These are phyloP conservation scores for Aspergillus glaucus DNA, from an alignment of 2,329 filamentous ascomycete species.

Conservation along the genomic window DNA sequence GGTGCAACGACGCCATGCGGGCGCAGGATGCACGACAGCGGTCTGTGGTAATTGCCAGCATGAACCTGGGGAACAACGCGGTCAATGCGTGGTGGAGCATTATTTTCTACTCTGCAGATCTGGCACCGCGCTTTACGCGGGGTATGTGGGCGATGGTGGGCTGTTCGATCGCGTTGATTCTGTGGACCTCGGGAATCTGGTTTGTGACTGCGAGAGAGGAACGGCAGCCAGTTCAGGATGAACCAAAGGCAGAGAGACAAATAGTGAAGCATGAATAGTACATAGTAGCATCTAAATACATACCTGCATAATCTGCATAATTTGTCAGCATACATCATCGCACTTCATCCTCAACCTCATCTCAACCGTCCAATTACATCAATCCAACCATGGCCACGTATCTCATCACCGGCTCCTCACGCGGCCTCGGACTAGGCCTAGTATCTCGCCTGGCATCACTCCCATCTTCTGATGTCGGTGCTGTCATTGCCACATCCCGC, in stretches of 20 bases:
- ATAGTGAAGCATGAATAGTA: neutral
- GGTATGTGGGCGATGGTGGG: constrained; percentile 29
- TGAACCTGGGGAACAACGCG: constrained; percentile 64
- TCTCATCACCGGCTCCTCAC: constrained; percentile 31
- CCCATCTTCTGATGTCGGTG: constrained; percentile 29
- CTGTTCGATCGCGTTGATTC: constrained; percentile 12
- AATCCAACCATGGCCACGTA: constrained; percentile 27
- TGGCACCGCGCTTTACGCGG: constrained; percentile 60
- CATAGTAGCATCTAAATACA: neutral
- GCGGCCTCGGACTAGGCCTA: constrained; percentile 34
- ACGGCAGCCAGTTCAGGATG: neutral
- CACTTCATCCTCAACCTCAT: neutral
- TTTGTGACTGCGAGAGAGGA: constrained; percentile 9
- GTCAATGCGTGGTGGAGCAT: constrained; percentile 70
- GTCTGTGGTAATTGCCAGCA: constrained; percentile 62
- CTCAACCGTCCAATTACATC: neutral
- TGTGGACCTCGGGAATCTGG: constrained; percentile 13
- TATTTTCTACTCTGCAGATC: constrained; percentile 61
- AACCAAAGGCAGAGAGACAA: neutral
- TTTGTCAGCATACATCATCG: neutral
- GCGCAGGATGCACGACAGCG: constrained; percentile 58
- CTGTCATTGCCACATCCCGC: constrained; percentile 39
- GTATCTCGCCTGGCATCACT: constrained; percentile 23
- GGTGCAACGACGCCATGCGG: constrained; percentile 65
- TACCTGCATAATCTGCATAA: neutral